Base-by-base conservation (phyloP, 148 eudicot genomes). In the Rhododendron griersonianum region DNA sequence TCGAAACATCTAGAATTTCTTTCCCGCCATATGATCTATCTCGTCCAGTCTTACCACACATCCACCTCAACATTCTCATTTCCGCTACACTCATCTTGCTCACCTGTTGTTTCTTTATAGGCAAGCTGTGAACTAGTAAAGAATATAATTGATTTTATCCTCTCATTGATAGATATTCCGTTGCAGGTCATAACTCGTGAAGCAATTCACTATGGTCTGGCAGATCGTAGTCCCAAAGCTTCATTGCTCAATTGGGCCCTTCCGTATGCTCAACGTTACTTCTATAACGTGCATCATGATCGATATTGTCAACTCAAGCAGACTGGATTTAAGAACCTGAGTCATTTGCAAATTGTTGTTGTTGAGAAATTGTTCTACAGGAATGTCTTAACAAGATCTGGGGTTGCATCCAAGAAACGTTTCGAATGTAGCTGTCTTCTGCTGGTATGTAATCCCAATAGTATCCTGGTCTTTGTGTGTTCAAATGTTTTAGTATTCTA, bases 181-280 rank as follows among this genome's bases (percentile, higher is more conserved):
- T 59, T 89, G 89, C 91, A 96, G 99, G 91, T 97, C 85, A 93
- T 93, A 71, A 90, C 93, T 87, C 99, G 95, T 81, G 98, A 97
- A 92, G 93, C 98, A 69, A 93, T 97, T 83, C 91, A 89, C 86
- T 89, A 92, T 82, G 96, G 98, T 65, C 89, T 89, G 79, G 89
- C 90, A 51, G 95, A 94, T 88, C 87, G 84, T 89, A 90, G 92
- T 82, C 92, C 88, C 61, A 92, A 90, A 86, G 87, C 90, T 78
- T 91, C 93, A 59, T 86, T 97, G 94, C 88, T 97, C 63, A 91
- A 91, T 76, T 93, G 98, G 98, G 93, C 91, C 87, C 96, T 97
- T 71, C 98, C 99, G 59, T 95, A 94, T 90, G 98, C 94, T 55
- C 99, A 95, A 89, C 98, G 98, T 63, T 97, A 95, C 89, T 87